Percentiles rank a stretch among this genome's conserved stretches.
Conservation (phyloP, 441 rosid species). For the Corymbia citriodora region DNA sequence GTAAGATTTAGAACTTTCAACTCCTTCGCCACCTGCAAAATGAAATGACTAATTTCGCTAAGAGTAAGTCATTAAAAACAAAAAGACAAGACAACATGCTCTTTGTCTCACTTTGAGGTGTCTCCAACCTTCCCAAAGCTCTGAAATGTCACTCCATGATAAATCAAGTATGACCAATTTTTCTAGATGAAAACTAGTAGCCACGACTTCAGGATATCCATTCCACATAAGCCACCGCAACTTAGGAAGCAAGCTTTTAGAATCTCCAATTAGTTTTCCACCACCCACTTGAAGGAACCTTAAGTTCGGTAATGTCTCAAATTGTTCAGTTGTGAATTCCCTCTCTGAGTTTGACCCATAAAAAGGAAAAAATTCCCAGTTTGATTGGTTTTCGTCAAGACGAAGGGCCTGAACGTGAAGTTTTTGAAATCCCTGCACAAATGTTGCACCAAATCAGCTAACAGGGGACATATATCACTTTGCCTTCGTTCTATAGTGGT, state of each 20-base stretch:
- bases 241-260: neutral
- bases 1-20: neutral
- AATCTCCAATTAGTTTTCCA: neutral
- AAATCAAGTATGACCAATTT: neutral
- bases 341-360: neutral
- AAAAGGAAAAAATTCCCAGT: too few relatives aligned
- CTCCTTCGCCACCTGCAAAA: neutral
- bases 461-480: neutral
- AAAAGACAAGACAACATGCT: neutral
- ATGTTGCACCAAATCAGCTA: neutral
- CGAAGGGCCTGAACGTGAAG: neutral
- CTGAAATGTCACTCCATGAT: neutral
- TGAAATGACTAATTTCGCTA: neutral
- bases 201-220: fast-evolving
- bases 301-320: neutral
- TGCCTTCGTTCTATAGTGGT: neutral
- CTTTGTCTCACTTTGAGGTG: neutral
- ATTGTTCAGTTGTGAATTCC: neutral
- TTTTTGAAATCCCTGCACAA: neutral
- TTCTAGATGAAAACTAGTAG: neutral
- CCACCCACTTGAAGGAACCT: neutral
- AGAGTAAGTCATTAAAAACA: neutral
- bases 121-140: neutral
- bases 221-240: neutral
- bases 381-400: neutral